A percentile compares a stretch with the other conserved stretches of the same genome.
These are phyloP conservation scores for Saccharomycopsis sp. DNA, from an alignment of 805 yeast species.

Conservation along the genomic window DNA sequence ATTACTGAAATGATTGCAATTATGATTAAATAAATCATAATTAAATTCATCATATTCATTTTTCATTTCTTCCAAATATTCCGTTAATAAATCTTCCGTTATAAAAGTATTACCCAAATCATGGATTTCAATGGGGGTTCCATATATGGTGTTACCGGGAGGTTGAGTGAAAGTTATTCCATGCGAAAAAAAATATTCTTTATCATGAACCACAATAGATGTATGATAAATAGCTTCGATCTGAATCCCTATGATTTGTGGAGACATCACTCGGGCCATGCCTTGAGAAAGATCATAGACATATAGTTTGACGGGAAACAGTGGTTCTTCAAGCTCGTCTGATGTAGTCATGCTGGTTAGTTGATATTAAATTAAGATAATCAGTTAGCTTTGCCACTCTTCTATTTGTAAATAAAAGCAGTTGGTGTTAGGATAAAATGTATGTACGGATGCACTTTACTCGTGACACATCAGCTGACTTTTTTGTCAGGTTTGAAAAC, in stretches of 20 bases:
- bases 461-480: too few species aligned
- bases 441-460: too few species aligned
- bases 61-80: constrained; percentile 40
- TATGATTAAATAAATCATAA: constrained; percentile 51
- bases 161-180: constrained; percentile 36
- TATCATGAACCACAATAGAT: constrained; percentile 40
- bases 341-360: too few species aligned
- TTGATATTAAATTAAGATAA: too few species aligned
- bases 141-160: constrained; percentile 46
- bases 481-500: too few species aligned
- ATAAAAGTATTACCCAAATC: constrained; percentile 45
- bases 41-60: constrained; percentile 35
- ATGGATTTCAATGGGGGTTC: constrained; percentile 41
- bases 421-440: too few species aligned
- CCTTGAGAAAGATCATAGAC: constrained; percentile 60
- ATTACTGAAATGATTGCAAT: constrained; percentile 60
- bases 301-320: constrained; percentile 37
- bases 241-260: constrained; percentile 38
- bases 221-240: constrained; percentile 64
- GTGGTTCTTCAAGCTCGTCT: too few species aligned
- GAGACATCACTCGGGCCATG: constrained; percentile 41
- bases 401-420: too few species aligned
- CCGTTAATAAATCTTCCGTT: constrained; percentile 41
- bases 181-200: constrained; percentile 49
- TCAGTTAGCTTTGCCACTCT: too few species aligned